phyloP scores from a whole-genome alignment of 331 rosid genomes.

The Cydonia oblonga region DNA sequence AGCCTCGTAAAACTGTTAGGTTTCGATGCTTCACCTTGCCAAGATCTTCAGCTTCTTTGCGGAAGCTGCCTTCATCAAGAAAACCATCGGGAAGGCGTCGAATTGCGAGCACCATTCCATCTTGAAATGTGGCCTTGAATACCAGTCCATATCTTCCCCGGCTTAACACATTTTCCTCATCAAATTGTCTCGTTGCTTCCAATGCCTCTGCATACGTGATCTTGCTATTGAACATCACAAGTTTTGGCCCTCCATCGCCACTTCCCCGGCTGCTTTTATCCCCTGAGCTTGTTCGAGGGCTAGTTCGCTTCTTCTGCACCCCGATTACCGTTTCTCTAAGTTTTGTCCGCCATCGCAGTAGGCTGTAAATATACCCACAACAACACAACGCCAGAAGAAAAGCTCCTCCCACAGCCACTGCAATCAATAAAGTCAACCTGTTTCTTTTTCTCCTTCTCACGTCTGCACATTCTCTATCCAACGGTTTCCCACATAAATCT shows the following conservation, averaged over 20 bases:
- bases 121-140: constrained; percentile 64
- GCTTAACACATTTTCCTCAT: constrained; percentile 72
- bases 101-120: constrained; percentile 68
- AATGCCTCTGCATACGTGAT: constrained; percentile 63
- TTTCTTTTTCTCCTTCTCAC: constrained; percentile 40
- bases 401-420: constrained; percentile 45
- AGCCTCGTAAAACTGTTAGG: constrained; percentile 61
- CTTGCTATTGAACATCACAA: constrained; percentile 66
- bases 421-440: constrained; percentile 39
- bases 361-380: constrained; percentile 62
- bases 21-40: constrained; percentile 74
- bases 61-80: constrained; percentile 41
- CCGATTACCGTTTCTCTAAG: constrained; percentile 17
- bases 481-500: constrained; percentile 55
- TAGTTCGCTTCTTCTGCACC: constrained; percentile 53
- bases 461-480: constrained; percentile 46
- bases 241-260: constrained; percentile 77
- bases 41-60: constrained; percentile 61
- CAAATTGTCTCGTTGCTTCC: constrained; percentile 82
- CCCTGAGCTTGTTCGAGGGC: constrained; percentile 51
- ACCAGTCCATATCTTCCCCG: constrained; percentile 63
- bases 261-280: constrained; percentile 40
- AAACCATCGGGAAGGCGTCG: constrained; percentile 56
- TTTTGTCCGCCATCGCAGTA: constrained; percentile 59
- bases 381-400: constrained; percentile 48